phyloP scores from a whole-genome alignment of 805 yeast genomes.

The Pichia californica region DNA sequence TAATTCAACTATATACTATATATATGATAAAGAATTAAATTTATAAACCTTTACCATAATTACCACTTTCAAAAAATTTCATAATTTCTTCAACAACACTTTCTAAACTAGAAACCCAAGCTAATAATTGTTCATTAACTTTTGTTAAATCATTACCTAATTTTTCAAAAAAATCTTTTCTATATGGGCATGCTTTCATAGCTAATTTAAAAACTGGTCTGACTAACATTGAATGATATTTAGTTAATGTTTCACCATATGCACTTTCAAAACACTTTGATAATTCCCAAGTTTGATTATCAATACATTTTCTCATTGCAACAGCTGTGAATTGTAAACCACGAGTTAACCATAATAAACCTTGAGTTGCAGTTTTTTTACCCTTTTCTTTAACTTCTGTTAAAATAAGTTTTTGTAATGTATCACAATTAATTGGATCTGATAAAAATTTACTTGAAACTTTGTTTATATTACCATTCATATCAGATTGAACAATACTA shows the following conservation, averaged over 20 bases:
- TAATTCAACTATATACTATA: too few relatives aligned
- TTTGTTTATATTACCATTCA: slow-evolving; percentile 80
- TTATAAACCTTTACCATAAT: slow-evolving; percentile 83
- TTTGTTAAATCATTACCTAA: slow-evolving; percentile 69
- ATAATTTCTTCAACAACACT: slow-evolving; percentile 64
- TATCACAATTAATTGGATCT: slow-evolving; percentile 55
- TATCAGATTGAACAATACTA: slow-evolving; percentile 76
- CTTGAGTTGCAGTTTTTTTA: slow-evolving; percentile 78
- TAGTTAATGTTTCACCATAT: slow-evolving; percentile 71
- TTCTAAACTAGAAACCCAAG: slow-evolving; percentile 76
- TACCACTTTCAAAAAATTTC: slow-evolving; percentile 70
- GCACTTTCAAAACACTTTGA: slow-evolving; percentile 76
- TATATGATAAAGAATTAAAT: too few relatives aligned
- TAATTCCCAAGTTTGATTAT: slow-evolving; percentile 58
- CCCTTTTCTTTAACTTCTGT: slow-evolving; percentile 61
- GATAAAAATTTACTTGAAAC: slow-evolving; percentile 59
- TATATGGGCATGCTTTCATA: slow-evolving; percentile 91
- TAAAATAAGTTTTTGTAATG: slow-evolving; percentile 72
- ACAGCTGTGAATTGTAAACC: slow-evolving; percentile 88
- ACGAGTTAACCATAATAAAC: slow-evolving; percentile 77
- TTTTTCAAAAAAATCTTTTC: slow-evolving; percentile 77
- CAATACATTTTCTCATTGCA: slow-evolving; percentile 76
- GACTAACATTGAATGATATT: slow-evolving; percentile 75
- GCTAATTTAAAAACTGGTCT: slow-evolving; percentile 88
- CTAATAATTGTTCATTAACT: slow-evolving; percentile 57